Evolutionary conservation across 495 filamentous ascomycete genomes (phyloP), one percentile per base, ranked within the genome.

Genomic region (Cudoniella acicularis): DNA sequence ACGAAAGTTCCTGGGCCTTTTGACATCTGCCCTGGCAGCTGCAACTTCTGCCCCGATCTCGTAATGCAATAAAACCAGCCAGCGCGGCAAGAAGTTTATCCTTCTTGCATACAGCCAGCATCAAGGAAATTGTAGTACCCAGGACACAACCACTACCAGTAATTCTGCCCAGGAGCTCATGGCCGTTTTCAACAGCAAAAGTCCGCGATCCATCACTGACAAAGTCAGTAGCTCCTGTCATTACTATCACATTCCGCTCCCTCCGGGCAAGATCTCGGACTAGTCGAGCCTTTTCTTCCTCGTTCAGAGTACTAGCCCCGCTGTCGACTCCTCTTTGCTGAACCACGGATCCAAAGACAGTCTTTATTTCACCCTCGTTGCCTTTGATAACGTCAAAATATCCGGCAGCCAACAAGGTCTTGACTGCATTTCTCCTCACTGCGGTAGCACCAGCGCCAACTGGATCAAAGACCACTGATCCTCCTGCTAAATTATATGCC

Each of bases 321-420:
- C 85, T 88, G 68, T 97, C 94, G n/a, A 97, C 94, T 24, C 94
- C 94, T 11, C 87, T 84, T 70, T 96, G 92, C 57, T 86, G 82
- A n/a, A 75, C 73, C 2, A 60, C 64, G 3, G 62, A 64, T 8
- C 72, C 65, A 53, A 79, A 80, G 0, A 92, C 81, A n/a, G 87
- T 84, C 25, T 77, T 73, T 56, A 98, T 93, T 71, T 98, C 94
- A 50, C 86, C 84, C 70, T 95, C 92, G 68, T 98, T 98, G 23
- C 94, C 94, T 72, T 97, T 98, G 71, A 98, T 91, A 20, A 96
- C 77, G 70, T 89, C 84, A 61, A 94, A 88, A 67, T 89, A 88
- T 26, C 90, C 91, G 6, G 73, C 80, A 0, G 80, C 76, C 70
- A 96, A 74, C n/a, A 98, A 80, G 10, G 78, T 78, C 40, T 82